Evolutionary conservation across 2,329 filamentous ascomycete species (phyloP), one percentile per base, ranked within the genome.

Genomic region (Colletotrichum scovillei): DNA sequence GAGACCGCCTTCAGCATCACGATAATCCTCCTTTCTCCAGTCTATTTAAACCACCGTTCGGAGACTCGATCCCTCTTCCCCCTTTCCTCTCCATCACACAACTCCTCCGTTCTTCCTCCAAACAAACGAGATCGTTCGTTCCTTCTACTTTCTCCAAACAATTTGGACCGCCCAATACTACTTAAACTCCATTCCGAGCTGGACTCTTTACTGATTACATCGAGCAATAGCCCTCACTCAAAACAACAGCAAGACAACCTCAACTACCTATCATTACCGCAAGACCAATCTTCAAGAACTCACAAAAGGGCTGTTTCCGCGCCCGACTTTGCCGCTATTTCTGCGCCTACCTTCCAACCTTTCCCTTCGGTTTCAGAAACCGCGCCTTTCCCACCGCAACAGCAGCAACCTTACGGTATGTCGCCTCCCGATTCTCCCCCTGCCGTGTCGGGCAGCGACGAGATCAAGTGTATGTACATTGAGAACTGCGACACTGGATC

Each of bases 401-500:
- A 62, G 72, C 57, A 81, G 78, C 72, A 76, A 22, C 16, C 42
- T 4, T 71, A 72, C 14, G 63, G 71, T 8, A 70, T 76, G 75
- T 64, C 73, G 5, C 65, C 70, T 7, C 69, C 58, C 19, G 28
- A 60, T 14, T 59, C 60, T 49, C 60, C 73, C 28, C n/a, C 73
- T 75, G 56, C 71, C 6, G 64, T 56, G 14, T 30, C 66, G 14
- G 63, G 75, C 24, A 24, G 62, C 16, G 57, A 77, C 16, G 68
- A 74, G 57, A 75, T 76, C 57, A 74, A 77, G 57, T 92, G 90
- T 78, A 88, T 90, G 83, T 91, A 88, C 75, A 86, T 88, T 19
- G 80, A 84, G 1, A 84, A 88, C 73, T 93, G 91, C 78, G 86
- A 89, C 58, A 92, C 90, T 0, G 87, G 86, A 4, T 91, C 90